phyloP scores from a whole-genome alignment of 1,284 basidiomycete genomes.

The Naganishia cerealis region DNA sequence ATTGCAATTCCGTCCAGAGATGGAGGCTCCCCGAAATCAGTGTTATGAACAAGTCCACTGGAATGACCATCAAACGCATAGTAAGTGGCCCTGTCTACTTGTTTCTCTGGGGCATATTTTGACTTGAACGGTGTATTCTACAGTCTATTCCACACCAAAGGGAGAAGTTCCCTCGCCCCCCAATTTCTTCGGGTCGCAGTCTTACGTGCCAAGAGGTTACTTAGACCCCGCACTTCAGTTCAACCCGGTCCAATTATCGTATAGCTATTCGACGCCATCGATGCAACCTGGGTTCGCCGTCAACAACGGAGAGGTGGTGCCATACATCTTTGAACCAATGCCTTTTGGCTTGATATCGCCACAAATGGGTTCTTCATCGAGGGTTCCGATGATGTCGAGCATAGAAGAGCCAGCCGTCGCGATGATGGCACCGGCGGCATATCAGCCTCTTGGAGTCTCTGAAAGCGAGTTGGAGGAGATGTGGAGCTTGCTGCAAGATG shows the following conservation, averaged over 20 bases:
- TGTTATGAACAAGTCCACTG: not conserved
- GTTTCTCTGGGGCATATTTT: not conserved
- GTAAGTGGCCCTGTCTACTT: not conserved
- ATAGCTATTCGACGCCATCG: constrained; percentile 1
- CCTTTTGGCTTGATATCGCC: constrained; percentile 14
- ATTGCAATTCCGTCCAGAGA: not conserved
- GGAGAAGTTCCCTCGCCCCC: not conserved
- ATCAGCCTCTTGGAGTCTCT: constrained; percentile 27
- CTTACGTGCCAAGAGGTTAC: not conserved
- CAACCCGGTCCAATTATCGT: not conserved
- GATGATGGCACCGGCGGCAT: constrained; percentile 7
- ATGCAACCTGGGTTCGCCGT: constrained; percentile 25
- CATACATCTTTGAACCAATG: constrained; percentile 31
- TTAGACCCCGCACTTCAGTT: not conserved
- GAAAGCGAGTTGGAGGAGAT: constrained; percentile 30
- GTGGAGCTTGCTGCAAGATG: constrained; percentile 30
- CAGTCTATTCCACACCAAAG: not conserved
- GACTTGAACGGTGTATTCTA: not conserved
- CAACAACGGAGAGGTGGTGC: constrained; percentile 14
- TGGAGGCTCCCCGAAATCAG: not conserved
- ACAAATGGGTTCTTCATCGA: not conserved
- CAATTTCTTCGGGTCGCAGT: not conserved
- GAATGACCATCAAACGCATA: not conserved
- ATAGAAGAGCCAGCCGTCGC: constrained; percentile 13
- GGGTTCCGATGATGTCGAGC: not conserved